Base-by-base conservation (phyloP, 1,284 basidiomycete genomes). In the Phellopilus nigrolimitatus region DNA sequence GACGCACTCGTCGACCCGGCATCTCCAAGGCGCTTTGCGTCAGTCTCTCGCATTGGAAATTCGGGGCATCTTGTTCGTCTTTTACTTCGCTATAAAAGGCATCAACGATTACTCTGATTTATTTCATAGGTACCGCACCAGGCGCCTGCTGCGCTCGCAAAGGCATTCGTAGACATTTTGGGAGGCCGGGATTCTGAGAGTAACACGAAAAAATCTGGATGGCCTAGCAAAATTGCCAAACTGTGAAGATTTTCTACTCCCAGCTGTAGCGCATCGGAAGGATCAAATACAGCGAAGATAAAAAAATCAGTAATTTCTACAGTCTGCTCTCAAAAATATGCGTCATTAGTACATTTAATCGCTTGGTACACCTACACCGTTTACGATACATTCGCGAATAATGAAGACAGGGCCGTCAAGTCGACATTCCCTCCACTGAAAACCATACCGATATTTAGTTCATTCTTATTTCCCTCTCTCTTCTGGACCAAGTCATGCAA, bases 1-100 rank as follows among this genome's bases (percentile, higher is more conserved):
- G 64, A 68, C 10, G 70, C 71, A 0, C 63, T 80, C 22, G 58
- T 72, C 1, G 67, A 77, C 56, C 71, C 71, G 0, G 56, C 56
- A 5, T 75, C 75, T 2, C 72, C 71, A 2, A 64, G 74, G 34
- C 60, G 55, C 12, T 76, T 72, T 53, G 72, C 68, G 12, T 71
- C 68, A 2, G 60, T 76, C 15, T 49, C 47, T 7, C 36, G 38
- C 30, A 25, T 54, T 13, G 34, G 27, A 34, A 41, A 47, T 6
- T 25, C 39, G 9, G 53, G 53, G 12, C 53, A 54, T 24, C 53
- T 54, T 9, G 53, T 54, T n/a, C 25, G 53, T 50, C 6, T 7
- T 13, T 39, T 27, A 8, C 8, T 39, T 25, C 9, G 8, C 7
- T 22, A 24, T 22, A 1, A 10, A 7, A 36, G 30, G 8, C 6